Conservation (phyloP, 2,329 filamentous ascomycete species). For the Fusarium clavum region DNA sequence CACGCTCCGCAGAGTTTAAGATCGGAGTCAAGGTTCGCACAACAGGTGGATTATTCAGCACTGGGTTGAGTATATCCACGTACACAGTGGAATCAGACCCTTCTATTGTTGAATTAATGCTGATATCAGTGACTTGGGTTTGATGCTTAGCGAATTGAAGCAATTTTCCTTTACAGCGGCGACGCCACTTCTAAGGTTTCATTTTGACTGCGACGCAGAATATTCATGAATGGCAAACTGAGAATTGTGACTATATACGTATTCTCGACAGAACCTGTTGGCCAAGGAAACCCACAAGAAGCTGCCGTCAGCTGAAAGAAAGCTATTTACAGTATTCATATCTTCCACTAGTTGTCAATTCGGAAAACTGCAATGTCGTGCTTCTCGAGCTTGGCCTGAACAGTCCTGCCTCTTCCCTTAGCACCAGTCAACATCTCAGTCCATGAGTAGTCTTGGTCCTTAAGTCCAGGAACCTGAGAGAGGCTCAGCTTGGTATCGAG, state of each 20-base stretch:
- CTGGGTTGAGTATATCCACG: neutral
- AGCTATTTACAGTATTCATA: neutral
- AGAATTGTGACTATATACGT: neutral
- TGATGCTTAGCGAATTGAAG: neutral
- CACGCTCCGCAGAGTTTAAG: neutral
- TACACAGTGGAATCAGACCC: neutral
- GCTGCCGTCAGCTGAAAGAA: neutral
- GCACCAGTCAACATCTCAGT: conserved; percentile 22
- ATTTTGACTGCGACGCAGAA: neutral
- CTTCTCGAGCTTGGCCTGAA: conserved; percentile 14
- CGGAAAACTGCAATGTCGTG: conserved; percentile 22
- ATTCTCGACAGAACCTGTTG: neutral
- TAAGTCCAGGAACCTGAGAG: conserved; percentile 20
- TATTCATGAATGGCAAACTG: neutral
- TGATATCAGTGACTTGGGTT: neutral
- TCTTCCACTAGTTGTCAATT: conserved; percentile 12
- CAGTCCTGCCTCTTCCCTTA: conserved; percentile 23
- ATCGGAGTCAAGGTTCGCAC: too few relatives aligned
- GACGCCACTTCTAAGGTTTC: neutral
- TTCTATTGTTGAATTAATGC: neutral
- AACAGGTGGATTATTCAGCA: neutral
- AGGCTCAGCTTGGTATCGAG: conserved; percentile 19
- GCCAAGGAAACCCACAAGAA: neutral
- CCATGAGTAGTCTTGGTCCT: conserved; percentile 23
- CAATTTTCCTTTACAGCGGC: neutral